These are phyloP conservation scores for Backusella psychrophila DNA, from an alignment of 192 early-diverging fungal genomes.

Conservation along the genomic window DNA sequence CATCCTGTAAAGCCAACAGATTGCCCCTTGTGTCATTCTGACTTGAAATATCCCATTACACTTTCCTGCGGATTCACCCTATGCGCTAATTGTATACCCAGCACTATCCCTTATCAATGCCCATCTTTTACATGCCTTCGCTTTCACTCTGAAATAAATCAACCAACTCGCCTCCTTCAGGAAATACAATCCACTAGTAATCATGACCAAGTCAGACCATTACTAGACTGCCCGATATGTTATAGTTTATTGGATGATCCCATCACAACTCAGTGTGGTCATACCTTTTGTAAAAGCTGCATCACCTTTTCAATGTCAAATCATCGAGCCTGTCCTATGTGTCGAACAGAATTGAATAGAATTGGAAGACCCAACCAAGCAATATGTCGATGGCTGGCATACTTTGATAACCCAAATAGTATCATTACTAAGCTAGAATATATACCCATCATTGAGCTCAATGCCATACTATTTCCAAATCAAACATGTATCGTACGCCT, in stretches of 20 bases:
- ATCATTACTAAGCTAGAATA: not conserved
- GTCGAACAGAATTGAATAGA: constrained; percentile 34
- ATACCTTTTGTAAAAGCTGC: constrained; percentile 63
- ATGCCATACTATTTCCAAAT: not conserved
- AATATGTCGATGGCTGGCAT: not conserved
- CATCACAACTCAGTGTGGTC: constrained; percentile 64
- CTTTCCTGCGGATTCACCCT: constrained; percentile 43
- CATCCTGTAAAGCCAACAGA: not conserved
- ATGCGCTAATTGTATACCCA: constrained; percentile 33
- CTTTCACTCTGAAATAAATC: constrained; percentile 7
- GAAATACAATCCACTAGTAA: constrained; percentile 20
- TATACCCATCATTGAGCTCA: constrained; percentile 5
- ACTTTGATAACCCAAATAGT: not conserved
- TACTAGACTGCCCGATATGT: constrained; percentile 59
- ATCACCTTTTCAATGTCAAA: constrained; percentile 53
- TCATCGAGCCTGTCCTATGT: constrained; percentile 43
- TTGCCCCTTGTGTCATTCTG: constrained; percentile 34
- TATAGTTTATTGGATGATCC: constrained; percentile 47
- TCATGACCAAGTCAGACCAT: constrained; percentile 1
- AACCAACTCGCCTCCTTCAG: constrained; percentile 35
- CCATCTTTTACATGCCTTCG: constrained; percentile 19
- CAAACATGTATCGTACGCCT: not conserved
- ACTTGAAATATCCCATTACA: constrained; percentile 38
- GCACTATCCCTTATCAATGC: not conserved
- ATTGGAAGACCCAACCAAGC: constrained; percentile 2